Evolutionary conservation across 176 grass and related monocot species (phyloP), one percentile per base, ranked within the genome.

Genomic region (Cenchrus purpureus): DNA sequence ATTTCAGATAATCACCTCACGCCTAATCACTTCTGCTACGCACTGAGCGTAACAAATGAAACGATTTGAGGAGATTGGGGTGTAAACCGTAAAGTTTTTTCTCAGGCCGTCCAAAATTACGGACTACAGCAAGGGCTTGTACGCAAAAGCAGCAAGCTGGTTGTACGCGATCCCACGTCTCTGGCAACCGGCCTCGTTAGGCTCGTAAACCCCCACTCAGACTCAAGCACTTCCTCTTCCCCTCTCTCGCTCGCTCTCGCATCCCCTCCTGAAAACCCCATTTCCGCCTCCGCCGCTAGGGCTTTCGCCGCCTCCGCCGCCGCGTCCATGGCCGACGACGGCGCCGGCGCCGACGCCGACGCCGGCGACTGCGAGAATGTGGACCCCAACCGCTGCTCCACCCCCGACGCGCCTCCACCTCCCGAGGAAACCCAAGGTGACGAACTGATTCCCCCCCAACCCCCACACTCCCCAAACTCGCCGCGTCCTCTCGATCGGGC

Each of bases 351-450:
- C 37, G 37, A 88, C 90, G 79, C 74, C 45, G 79, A 67, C 85
- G 76, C 84, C 54, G 80, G 76, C 42, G 86, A 90, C 86, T n/a
- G 86, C 76, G 82, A 56, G 79, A 92, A 88, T 87, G 90, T 68
- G 68, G 88, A 91, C 73, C 81, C 71, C 60, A 62, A 85, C 81
- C 82, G 55, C 49, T 68, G 66, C 65, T 73, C 92, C 84, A 73
- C 86, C 61, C 84, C 92, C 71, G 94, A 92, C 51, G 80, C 84
- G 55, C 88, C 87, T 63, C 85, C 87, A 12, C 85, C 82, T 28
- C 91, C 66, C 19, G 91, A 86, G 43, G 80, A 77, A 61, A 22
- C 79, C 43, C 82, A 85, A 96, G 97, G 97, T 99, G 71, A 82
- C 42, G 19, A 62, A 4, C 59, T 11, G 59, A 28, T 62, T 17